phyloP scores from a whole-genome alignment of 805 yeast genomes.

The Nakazawaea molendinolei region DNA sequence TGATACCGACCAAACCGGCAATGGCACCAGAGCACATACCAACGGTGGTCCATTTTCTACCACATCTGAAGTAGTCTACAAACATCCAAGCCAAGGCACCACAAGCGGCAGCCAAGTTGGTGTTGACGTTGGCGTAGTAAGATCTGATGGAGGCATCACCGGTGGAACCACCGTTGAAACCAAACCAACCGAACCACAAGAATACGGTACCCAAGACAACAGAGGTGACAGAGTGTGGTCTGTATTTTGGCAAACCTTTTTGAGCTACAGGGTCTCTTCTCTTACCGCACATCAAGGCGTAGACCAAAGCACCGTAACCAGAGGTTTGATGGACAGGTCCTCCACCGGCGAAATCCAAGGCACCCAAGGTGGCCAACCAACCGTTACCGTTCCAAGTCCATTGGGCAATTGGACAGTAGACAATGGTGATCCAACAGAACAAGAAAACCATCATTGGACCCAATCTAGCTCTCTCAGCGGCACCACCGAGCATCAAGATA shows the following conservation, averaged over 20 bases:
- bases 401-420: slow-evolving; percentile 91
- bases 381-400: slow-evolving; percentile 98
- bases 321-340: slow-evolving; percentile 96
- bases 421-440: slow-evolving; percentile 91
- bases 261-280: slow-evolving; percentile 76
- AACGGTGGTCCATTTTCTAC: slow-evolving; percentile 86
- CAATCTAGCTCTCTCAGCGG: slow-evolving; percentile 93
- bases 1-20: slow-evolving; percentile 90
- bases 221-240: slow-evolving; percentile 88
- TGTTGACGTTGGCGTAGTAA: slow-evolving; percentile 89
- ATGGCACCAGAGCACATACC: slow-evolving; percentile 93
- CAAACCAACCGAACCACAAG: slow-evolving; percentile 99
- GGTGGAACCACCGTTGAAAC: slow-evolving; percentile 97
- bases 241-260: slow-evolving; percentile 75
- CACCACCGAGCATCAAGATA: slow-evolving; percentile 94
- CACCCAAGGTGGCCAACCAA: slow-evolving; percentile 80
- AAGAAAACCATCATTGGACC: slow-evolving; percentile 95
- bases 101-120: slow-evolving; percentile 87
- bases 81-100: slow-evolving; percentile 96
- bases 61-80: slow-evolving; percentile 80
- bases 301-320: slow-evolving; percentile 92
- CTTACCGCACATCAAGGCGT: slow-evolving; percentile 87
- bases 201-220: slow-evolving; percentile 90
- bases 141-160: slow-evolving; percentile 92
- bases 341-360: slow-evolving; percentile 96